A percentile compares a stretch with the other conserved stretches of the same genome.
These are phyloP conservation scores for Claviceps lovelessii DNA, from an alignment of 2,329 filamentous ascomycete genomes.

Conservation along the genomic window DNA sequence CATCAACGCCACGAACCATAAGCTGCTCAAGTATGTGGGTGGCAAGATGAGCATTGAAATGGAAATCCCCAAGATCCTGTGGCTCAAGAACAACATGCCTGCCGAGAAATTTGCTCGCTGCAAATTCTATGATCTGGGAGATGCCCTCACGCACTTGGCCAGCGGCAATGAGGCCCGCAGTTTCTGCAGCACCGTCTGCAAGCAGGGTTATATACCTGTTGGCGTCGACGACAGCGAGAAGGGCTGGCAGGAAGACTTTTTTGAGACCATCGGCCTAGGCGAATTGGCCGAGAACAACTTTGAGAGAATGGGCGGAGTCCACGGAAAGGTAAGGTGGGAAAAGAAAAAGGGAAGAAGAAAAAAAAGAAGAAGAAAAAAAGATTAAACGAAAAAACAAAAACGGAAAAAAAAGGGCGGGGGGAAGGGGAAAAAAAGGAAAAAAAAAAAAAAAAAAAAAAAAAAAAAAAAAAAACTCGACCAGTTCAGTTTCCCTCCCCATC, in stretches of 20 bases:
- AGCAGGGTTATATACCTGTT: slow-evolving; percentile 93
- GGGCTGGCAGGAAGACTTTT: slow-evolving; percentile 95
- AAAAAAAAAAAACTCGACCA: background rate
- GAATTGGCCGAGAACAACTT: slow-evolving; percentile 79
- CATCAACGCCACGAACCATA: slow-evolving; percentile 87
- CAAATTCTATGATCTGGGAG: slow-evolving; percentile 92
- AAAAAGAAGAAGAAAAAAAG: background rate
- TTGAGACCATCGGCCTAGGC: slow-evolving; percentile 69
- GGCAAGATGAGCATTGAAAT: slow-evolving; percentile 99
- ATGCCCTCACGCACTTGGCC: slow-evolving; percentile 86
- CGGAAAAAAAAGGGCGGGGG: too few relatives aligned
- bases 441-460: too few relatives aligned
- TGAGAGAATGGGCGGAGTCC: slow-evolving; percentile 82
- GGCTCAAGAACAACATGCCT: slow-evolving; percentile 98
- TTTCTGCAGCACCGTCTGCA: slow-evolving; percentile 93
- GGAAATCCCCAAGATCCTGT: slow-evolving; percentile 96
- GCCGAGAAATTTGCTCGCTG: slow-evolving; percentile 76
- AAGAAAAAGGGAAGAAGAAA: too few relatives aligned
- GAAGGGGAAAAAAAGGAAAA: too few relatives aligned
- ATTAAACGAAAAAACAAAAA: too few relatives aligned
- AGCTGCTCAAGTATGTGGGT: slow-evolving; percentile 87
- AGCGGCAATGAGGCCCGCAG: slow-evolving; percentile 84
- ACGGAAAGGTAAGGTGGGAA: slow-evolving; percentile 56
- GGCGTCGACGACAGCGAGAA: slow-evolving; percentile 94
- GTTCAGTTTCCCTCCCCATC: background rate